Evolutionary conservation across 148 eudicot genomes (phyloP), one percentile per base, ranked within the genome.

Genomic region (Persicaria tinctoria): DNA sequence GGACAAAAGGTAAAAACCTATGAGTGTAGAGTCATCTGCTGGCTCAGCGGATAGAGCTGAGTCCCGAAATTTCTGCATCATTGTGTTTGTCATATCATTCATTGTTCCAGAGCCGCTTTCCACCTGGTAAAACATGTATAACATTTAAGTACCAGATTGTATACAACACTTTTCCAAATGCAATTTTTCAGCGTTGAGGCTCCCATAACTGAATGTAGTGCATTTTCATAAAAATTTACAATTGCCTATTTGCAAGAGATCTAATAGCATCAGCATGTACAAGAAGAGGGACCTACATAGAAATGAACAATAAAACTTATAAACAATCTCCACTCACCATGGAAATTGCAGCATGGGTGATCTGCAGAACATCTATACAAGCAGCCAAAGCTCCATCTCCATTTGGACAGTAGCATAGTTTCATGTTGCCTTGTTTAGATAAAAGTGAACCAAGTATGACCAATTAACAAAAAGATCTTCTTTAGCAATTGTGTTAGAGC

Each of bases 31-130:
- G 77, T 92, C 97, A 80, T 94, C 98, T 70, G 86, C 82, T 46
- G 98, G 85, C 76, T 91, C 97, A 69, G 90, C 76, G 73, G 90
- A 83, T 73, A 94, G 88, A 70, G 98, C 98, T 73, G 97, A 94
- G 83, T 94, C 98, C 98, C 98, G 92, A 79, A 94, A 94, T 80
- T 89, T 94, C 81, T 94, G 98, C 98, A 94, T 91, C 87, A 92
- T 85, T 55, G 97, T 84, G 78, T 83, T 92, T 78, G 98, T 88
- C 83, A 87, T 84, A 75, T 94, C 98, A 84, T 86, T 91, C 79
- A 82, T 87, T 59, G 90, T 76, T 75, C 91, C 97, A 56, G 97
- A 89, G 87, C 93, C 80, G 77, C 78, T 87, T 75, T 94, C 98
- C 75, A 81, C 98, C 98, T 94, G 62, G 70, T 75, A 78, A 74